These are phyloP conservation scores for Celoporthe dispersa DNA, from an alignment of 2,329 filamentous ascomycete species.

Conservation along the genomic window DNA sequence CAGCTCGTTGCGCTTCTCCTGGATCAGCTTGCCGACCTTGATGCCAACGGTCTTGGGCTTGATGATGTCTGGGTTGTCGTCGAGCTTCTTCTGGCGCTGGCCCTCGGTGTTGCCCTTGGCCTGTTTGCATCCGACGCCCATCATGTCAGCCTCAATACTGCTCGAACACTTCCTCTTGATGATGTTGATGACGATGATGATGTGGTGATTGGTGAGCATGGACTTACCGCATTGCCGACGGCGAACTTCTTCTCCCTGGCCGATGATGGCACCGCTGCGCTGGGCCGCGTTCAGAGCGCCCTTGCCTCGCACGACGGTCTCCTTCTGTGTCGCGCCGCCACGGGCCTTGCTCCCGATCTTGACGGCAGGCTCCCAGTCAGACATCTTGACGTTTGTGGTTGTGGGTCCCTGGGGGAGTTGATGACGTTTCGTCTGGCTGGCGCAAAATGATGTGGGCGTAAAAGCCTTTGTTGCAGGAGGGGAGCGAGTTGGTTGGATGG, in stretches of 20 bases:
- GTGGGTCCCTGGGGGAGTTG: constrained; percentile 26
- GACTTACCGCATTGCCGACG: constrained; percentile 76
- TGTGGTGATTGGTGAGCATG: constrained; percentile 9
- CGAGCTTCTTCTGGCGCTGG: constrained; percentile 96
- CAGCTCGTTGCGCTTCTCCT: constrained; percentile 75
- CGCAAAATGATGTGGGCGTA: constrained; percentile 15
- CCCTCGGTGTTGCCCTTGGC: constrained; percentile 66
- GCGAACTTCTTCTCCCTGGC: constrained; percentile 91
- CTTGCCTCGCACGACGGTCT: constrained; percentile 89
- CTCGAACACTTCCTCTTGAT: not conserved
- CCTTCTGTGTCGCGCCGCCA: constrained; percentile 68
- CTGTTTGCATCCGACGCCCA: constrained; percentile 35
- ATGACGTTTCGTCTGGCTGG: constrained; percentile 29
- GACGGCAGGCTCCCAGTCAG: constrained; percentile 85
- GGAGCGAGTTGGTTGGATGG: not conserved
- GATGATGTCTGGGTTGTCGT: constrained; percentile 95
- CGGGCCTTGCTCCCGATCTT: constrained; percentile 91
- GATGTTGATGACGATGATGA: constrained; percentile 1
- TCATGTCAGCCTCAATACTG: not conserved
- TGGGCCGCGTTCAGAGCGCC: constrained; percentile 85
- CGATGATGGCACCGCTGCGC: constrained; percentile 74
- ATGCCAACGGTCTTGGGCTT: constrained; percentile 91
- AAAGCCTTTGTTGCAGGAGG: not conserved
- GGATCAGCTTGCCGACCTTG: constrained; percentile 81
- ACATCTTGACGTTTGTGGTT: constrained; percentile 60